phyloP scores from a whole-genome alignment of 306 rosid species.

The Urtica urens region DNA sequence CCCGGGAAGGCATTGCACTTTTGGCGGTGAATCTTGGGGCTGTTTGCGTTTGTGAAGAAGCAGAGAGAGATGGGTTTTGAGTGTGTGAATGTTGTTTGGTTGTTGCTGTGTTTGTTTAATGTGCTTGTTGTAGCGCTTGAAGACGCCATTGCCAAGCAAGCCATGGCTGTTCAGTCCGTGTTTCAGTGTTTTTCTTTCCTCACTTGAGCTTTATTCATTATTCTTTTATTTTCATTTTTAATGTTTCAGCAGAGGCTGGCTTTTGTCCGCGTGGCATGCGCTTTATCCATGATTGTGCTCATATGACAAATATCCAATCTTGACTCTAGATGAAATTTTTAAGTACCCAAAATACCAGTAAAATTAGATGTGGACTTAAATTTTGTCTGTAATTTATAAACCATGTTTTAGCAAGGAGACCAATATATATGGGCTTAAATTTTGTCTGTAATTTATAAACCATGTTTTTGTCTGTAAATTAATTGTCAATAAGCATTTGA shows the following conservation, averaged over 20 bases:
- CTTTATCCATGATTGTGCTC: conserved; percentile 30
- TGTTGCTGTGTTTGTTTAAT: too few species aligned
- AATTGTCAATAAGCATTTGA: background rate
- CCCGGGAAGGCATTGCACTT: conserved; percentile 40
- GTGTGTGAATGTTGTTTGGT: conserved; percentile 25
- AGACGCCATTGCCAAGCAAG: conserved; percentile 40
- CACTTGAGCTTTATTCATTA: background rate
- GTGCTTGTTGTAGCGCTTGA: conserved; percentile 39
- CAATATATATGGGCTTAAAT: background rate
- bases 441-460: too few species aligned
- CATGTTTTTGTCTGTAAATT: background rate
- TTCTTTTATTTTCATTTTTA: too few species aligned
- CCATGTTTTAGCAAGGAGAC: too few species aligned
- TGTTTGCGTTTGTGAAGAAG: conserved; percentile 29
- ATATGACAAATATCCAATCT: background rate
- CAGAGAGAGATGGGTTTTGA: conserved; percentile 24
- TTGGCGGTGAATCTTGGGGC: conserved; percentile 19
- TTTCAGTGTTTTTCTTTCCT: background rate
- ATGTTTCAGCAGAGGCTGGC: conserved; percentile 26
- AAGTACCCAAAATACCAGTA: too few species aligned
- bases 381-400: too few species aligned
- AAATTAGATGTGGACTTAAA: background rate
- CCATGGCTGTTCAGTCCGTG: conserved; percentile 38
- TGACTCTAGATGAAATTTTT: background rate
- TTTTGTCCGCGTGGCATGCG: conserved; percentile 26